These are phyloP conservation scores for Inonotus hispidus DNA, from an alignment of 1,284 basidiomycete species.

Conservation along the genomic window DNA sequence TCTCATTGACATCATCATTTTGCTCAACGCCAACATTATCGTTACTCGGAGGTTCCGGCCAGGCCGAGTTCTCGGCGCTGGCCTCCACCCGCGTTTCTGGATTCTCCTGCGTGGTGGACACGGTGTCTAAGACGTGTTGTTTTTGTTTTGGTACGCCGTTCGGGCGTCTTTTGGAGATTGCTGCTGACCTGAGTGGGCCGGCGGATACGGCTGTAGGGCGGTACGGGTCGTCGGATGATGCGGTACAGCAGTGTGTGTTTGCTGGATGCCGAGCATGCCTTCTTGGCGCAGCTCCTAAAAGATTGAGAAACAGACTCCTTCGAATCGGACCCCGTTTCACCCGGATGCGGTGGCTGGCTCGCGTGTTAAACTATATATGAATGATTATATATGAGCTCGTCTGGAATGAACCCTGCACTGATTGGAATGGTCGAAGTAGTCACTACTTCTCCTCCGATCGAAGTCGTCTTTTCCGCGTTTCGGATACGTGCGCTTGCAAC, in stretches of 20 bases:
- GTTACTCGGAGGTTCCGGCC: background rate
- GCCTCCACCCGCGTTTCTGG: slow-evolving; percentile 1
- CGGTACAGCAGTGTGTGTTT: slow-evolving; percentile 4
- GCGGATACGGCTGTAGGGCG: background rate
- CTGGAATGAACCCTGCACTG: background rate
- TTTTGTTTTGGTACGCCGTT: background rate
- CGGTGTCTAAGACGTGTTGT: background rate
- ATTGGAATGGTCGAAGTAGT: background rate
- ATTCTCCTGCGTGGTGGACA: background rate
- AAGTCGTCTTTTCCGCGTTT: slow-evolving; percentile 3
- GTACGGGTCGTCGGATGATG: slow-evolving; percentile 2
- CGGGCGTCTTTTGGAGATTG: background rate
- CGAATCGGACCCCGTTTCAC: background rate
- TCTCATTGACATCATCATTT: background rate
- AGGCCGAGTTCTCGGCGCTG: slow-evolving; percentile 2
- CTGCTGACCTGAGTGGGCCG: background rate
- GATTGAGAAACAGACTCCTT: background rate
- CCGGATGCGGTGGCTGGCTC: background rate
- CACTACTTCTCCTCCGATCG: background rate
- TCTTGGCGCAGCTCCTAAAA: background rate
- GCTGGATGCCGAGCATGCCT: slow-evolving; percentile 18
- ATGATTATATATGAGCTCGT: background rate
- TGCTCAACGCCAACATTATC: background rate
- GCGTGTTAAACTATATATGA: background rate
- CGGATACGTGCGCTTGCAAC: background rate